Evolutionary conservation across 331 rosid genomes (phyloP).

Genomic region (Cucumis variabilis): DNA sequence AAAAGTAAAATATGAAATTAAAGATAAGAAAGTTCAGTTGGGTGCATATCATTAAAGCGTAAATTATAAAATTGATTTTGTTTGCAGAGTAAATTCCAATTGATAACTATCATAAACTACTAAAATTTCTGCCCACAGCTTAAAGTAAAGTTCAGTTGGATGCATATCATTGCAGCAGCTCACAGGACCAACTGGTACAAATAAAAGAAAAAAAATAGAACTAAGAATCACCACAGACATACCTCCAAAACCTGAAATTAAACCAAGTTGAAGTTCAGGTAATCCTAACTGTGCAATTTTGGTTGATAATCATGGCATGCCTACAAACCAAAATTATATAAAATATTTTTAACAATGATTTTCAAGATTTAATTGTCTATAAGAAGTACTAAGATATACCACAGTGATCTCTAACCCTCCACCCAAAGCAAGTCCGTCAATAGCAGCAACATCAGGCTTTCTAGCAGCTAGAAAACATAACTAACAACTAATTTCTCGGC

Average conservation of each 20-base stretch:
- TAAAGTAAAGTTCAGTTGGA: too few species aligned
- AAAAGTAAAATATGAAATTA: too few species aligned
- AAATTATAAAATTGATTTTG: too few species aligned
- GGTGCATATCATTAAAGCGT: too few species aligned
- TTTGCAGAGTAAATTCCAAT: too few species aligned
- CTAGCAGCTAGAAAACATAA: constrained; percentile 62
- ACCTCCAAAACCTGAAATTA: constrained; percentile 99
- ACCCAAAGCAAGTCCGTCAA: constrained; percentile 98
- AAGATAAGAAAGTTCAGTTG: too few species aligned
- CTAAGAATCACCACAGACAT: background rate
- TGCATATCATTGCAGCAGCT: background rate
- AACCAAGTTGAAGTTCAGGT: constrained; percentile 98
- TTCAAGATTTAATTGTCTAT: background rate
- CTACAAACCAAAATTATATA: constrained; percentile 45
- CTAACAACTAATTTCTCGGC: background rate
- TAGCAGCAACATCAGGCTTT: constrained; percentile 97
- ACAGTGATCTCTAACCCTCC: constrained; percentile 99
- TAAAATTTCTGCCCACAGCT: too few species aligned
- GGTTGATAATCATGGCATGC: constrained; percentile 93
- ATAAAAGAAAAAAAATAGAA: background rate
- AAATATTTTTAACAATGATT: background rate
- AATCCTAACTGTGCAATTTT: constrained; percentile 83
- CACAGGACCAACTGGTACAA: background rate
- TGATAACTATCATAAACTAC: too few species aligned
- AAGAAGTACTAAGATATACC: constrained; percentile 57